These are phyloP conservation scores for Diaporthe sp. DNA, from an alignment of 2,329 filamentous ascomycete species.

Conservation along the genomic window DNA sequence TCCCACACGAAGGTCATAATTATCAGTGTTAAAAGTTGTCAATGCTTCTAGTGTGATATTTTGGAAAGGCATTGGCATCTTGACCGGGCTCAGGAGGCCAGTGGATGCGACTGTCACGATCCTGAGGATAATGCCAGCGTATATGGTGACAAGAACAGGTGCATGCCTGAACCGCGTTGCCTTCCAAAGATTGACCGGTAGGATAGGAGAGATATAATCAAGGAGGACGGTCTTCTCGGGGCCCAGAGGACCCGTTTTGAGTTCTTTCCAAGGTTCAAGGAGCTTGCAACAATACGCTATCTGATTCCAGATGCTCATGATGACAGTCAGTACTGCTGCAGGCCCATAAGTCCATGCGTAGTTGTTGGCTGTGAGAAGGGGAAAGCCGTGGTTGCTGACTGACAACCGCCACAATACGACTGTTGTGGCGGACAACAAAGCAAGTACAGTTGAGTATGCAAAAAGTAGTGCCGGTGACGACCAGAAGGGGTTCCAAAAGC, in stretches of 20 bases:
- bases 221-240: background rate
- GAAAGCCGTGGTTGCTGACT: background rate
- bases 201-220: background rate
- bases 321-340: background rate
- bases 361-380: background rate
- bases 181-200: background rate
- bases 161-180: background rate
- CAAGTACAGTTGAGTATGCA: background rate
- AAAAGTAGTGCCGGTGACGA: background rate
- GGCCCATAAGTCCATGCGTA: constrained; percentile 4
- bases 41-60: background rate
- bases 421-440: background rate
- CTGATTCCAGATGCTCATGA: constrained; percentile 1
- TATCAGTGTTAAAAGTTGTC: background rate
- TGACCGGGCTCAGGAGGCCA: background rate
- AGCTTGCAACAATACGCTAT: background rate
- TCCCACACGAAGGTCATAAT: background rate
- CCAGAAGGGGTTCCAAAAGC: constrained; percentile 4
- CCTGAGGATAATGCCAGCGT: background rate
- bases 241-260: background rate
- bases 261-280: background rate
- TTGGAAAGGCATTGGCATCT: background rate
- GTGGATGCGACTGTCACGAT: background rate
- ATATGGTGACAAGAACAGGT: background rate
- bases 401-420: background rate